Evolutionary conservation across 2,329 filamentous ascomycete genomes (phyloP).

Genomic region (Coniochaeta sp.): DNA sequence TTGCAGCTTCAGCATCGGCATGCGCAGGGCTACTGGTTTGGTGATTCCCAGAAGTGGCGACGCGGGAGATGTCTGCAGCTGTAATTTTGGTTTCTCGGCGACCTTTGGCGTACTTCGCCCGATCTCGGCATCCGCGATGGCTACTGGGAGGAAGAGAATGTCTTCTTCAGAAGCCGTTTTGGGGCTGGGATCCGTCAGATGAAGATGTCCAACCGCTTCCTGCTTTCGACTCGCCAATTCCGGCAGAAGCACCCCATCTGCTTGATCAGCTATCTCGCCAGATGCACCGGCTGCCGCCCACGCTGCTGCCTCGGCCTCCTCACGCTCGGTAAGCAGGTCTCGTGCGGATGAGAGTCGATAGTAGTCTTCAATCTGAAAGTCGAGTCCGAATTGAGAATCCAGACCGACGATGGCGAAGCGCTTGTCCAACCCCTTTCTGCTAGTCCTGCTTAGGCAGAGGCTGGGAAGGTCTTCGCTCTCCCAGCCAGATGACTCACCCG

Average conservation of each 20-base stretch:
- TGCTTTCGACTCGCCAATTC: neutral
- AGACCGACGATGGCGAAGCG: neutral
- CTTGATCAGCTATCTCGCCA: neutral
- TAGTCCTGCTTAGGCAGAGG: neutral
- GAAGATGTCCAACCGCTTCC: neutral
- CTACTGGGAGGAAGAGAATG: neutral
- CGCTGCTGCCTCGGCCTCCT: neutral
- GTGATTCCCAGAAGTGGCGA: neutral
- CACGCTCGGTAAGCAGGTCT: neutral
- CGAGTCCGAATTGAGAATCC: neutral
- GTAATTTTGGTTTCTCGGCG: neutral
- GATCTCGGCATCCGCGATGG: neutral
- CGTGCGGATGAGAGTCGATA: neutral
- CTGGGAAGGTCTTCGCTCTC: neutral
- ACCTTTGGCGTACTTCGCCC: neutral
- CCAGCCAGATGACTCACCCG: neutral
- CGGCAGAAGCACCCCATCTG: neutral
- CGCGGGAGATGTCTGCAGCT: neutral
- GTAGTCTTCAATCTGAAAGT: slow-evolving; percentile 1
- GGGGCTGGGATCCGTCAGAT: neutral
- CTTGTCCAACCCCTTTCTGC: neutral
- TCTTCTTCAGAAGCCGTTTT: neutral
- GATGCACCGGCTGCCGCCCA: neutral
- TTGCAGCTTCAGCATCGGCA: slow-evolving; percentile 9
- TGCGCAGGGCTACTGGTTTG: slow-evolving; percentile 4